Conservation (phyloP, 2,329 filamentous ascomycete species). For the Stenocarpella maydis region DNA sequence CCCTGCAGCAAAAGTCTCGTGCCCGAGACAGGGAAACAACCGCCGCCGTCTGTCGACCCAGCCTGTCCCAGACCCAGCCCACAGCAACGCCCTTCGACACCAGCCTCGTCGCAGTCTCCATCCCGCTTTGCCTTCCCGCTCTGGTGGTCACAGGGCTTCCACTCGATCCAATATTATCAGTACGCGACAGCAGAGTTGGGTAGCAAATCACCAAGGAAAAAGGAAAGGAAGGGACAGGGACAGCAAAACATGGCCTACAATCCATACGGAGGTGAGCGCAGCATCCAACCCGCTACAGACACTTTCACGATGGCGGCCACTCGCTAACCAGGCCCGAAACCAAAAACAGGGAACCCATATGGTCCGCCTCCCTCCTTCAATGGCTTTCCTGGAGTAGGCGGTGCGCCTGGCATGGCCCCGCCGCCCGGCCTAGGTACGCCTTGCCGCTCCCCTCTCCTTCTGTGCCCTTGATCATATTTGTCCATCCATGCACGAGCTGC, state of each 20-base stretch:
- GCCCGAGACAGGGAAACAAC: neutral
- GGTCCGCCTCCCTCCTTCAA: slow-evolving; percentile 78
- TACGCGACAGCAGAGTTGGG: neutral
- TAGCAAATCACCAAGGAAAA: neutral
- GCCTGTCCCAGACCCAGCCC: neutral
- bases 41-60: neutral
- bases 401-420: slow-evolving; percentile 74
- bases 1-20: slow-evolving; percentile 12
- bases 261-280: slow-evolving; percentile 63
- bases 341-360: slow-evolving; percentile 64
- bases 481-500: neutral
- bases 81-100: neutral
- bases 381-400: slow-evolving; percentile 68
- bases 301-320: neutral
- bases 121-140: neutral
- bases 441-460: slow-evolving; percentile 6
- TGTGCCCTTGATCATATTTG: neutral
- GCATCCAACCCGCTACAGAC: neutral
- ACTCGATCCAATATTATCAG: neutral
- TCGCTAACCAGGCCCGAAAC: neutral
- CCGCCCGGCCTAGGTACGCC: slow-evolving; percentile 83
- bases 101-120: neutral
- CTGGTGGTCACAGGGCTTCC: neutral
- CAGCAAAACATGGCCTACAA: slow-evolving; percentile 62
- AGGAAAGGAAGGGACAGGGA: neutral